phyloP scores from a whole-genome alignment of 768 basidiomycete genomes.

The Mycena metata region DNA sequence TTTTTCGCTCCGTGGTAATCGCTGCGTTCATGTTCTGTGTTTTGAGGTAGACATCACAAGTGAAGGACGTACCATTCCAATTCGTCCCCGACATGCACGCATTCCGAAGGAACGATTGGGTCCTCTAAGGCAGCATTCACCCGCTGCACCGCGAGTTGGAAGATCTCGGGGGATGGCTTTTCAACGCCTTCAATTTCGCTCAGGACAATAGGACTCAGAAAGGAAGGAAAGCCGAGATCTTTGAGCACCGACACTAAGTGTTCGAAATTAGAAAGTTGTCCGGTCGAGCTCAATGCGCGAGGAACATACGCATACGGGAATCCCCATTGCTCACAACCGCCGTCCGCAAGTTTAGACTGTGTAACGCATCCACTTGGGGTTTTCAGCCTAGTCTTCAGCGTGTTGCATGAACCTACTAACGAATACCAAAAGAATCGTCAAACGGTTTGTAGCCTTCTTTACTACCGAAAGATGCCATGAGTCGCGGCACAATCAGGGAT shows the following conservation, averaged over 20 bases:
- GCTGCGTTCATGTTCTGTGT: slow-evolving; percentile 49
- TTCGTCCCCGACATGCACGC: slow-evolving; percentile 85
- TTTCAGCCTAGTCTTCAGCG: neutral
- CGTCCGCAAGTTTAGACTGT: slow-evolving; percentile 60
- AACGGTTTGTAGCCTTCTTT: slow-evolving; percentile 76
- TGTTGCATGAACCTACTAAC: slow-evolving; percentile 50
- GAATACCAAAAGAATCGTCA: slow-evolving; percentile 61
- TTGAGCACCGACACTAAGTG: slow-evolving; percentile 62
- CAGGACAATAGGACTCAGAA: slow-evolving; percentile 69
- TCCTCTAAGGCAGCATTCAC: slow-evolving; percentile 31
- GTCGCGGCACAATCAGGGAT: slow-evolving; percentile 65
- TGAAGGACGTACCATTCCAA: slow-evolving; percentile 64
- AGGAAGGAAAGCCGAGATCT: slow-evolving; percentile 68
- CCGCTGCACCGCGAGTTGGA: slow-evolving; percentile 53
- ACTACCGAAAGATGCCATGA: slow-evolving; percentile 80
- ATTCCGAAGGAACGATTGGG: slow-evolving; percentile 55
- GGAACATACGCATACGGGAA: slow-evolving; percentile 72
- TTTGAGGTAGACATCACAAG: slow-evolving; percentile 3
- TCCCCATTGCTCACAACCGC: slow-evolving; percentile 83
- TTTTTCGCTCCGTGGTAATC: slow-evolving; percentile 74
- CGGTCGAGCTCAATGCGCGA: neutral
- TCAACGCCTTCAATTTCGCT: slow-evolving; percentile 79
- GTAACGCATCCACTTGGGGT: slow-evolving; percentile 60
- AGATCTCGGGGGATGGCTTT: slow-evolving; percentile 76
- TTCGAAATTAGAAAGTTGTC: slow-evolving; percentile 10